Conservation (phyloP, 176 grass and related monocot genomes). For the Carex myosuroides region DNA sequence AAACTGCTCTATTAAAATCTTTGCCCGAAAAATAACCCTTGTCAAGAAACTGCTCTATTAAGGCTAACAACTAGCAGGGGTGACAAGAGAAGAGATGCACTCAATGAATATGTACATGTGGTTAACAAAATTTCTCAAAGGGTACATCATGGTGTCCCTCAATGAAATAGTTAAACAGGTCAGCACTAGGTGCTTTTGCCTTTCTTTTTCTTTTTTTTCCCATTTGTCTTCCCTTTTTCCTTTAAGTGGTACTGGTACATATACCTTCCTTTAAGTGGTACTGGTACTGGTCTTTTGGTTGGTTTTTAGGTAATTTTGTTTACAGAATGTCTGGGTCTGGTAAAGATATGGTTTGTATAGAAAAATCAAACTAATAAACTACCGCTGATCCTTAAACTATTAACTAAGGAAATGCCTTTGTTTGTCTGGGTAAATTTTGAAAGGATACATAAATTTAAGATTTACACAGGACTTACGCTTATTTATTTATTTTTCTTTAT, state of each 20-base stretch:
- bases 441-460: neutral
- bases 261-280: slow-evolving; percentile 36
- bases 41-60: neutral
- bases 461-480: neutral
- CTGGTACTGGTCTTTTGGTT: neutral
- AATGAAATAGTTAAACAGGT: slow-evolving; percentile 18
- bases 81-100: neutral
- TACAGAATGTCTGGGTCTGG: neutral
- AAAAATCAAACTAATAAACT: too few species aligned
- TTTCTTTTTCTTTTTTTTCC: slow-evolving; percentile 19
- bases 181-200: slow-evolving; percentile 32
- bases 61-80: neutral
- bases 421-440: too few species aligned
- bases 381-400: too few species aligned
- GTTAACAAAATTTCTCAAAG: slow-evolving; percentile 13
- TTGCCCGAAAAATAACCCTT: too few species aligned
- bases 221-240: slow-evolving; percentile 31
- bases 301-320: slow-evolving; percentile 4
- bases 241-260: slow-evolving; percentile 35
- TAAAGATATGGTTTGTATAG: neutral
- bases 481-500: neutral
- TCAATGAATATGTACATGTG: slow-evolving; percentile 20
- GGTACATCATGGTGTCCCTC: slow-evolving; percentile 43
- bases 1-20: neutral
- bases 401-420: too few species aligned